phyloP scores from a whole-genome alignment of 352 stramenopile species.

The Globisporangium alternatum region DNA sequence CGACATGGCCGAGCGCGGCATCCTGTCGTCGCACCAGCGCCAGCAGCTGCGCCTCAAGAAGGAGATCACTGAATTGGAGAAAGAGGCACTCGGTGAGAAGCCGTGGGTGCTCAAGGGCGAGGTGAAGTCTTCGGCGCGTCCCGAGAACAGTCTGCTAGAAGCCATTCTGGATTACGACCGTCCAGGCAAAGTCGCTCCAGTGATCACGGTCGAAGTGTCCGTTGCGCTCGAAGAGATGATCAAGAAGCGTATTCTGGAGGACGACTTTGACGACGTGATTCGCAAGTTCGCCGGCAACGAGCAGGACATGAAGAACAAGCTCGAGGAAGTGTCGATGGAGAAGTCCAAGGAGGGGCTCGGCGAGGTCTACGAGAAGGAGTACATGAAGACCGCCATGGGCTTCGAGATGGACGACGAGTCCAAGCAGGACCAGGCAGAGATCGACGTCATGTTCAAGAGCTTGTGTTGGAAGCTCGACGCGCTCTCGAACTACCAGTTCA shows the following conservation, averaged over 20 bases:
- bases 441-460: conserved; percentile 93
- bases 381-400: conserved; percentile 93
- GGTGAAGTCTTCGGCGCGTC: conserved; percentile 78
- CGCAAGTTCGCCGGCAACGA: conserved; percentile 85
- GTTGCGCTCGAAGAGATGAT: conserved; percentile 92
- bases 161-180: conserved; percentile 93
- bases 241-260: conserved; percentile 93
- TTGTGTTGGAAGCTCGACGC: conserved; percentile 94
- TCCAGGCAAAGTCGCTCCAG: conserved; percentile 87
- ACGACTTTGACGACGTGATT: conserved; percentile 94
- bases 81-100: conserved; percentile 90
- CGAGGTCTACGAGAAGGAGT: conserved; percentile 95
- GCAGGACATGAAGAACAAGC: conserved; percentile 75
- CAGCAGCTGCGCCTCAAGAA: conserved; percentile 64
- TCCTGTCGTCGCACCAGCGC: conserved; percentile 78
- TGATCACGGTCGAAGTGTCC: conserved; percentile 92
- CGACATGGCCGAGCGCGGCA: conserved; percentile 70
- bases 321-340: conserved; percentile 92
- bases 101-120: conserved; percentile 93
- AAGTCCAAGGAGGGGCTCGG: conserved; percentile 90
- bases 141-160: conserved; percentile 92
- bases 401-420: conserved; percentile 91
- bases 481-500: conserved; percentile 96
- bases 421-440: conserved; percentile 92
- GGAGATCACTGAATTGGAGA: conserved; percentile 86